Evolutionary conservation across 208 protist genomes (phyloP), one percentile per base, ranked within the genome.

Genomic region (Trypanosoma scelopori): DNA sequence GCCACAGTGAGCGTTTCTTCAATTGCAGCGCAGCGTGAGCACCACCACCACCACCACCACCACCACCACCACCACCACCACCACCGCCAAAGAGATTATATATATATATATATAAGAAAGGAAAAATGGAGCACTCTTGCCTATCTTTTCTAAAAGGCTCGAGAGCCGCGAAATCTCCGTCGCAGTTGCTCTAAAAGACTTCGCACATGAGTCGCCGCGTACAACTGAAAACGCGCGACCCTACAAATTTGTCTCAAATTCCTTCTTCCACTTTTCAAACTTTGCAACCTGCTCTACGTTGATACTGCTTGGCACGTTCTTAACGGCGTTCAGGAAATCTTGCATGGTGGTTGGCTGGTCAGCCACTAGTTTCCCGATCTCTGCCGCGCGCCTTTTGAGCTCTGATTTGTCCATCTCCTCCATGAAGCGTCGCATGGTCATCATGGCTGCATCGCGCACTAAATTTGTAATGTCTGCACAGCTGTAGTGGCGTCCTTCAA

Each of bases 401-500:
- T 80, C 64, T 27, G 76, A 65, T 72, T 90, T 92, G 55, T 92
- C 81, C 20, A 76, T 82, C 35, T 93, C 81, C 46, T 87, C 77
- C 85, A 95, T 90, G 64, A 82, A 93, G 32, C 90, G 87, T 27
- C 90, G 79, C 90, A 95, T 93, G 15, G 87, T 93, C 90, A 95
- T 95, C 91, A 98, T 96, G 46, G 94, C 80, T 7, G 93, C 92
- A 57, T 98, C 95, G 23, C 92, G 79, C 43, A 92, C 89, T 6
- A 97, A 66, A 70, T 84, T 95, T 5, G 87, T 97, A 51, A 98
- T 88, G 69, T 98, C 95, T 22, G 90, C 87, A 18, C 92, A 86
- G 55, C 85, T 94, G 78, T 97, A 98, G 65, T 88, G 77, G 61
- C 81, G 79, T 4, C 89, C 86, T 37, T 95, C 90, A 16, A 95